phyloP scores from a whole-genome alignment of 768 basidiomycete species.

The Kwoniella sp. region DNA sequence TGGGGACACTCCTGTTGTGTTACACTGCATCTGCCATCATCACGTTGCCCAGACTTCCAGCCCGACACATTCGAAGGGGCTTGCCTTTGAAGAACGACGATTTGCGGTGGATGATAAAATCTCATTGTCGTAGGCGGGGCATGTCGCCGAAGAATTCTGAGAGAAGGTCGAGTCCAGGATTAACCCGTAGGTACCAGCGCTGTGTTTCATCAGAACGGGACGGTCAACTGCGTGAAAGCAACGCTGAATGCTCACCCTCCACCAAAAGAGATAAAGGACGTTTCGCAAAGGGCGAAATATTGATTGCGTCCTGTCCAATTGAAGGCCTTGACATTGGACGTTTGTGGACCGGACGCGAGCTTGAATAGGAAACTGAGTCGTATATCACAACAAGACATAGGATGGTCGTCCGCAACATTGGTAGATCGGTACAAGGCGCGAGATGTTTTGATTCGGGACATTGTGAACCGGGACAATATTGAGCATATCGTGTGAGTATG shows the following conservation, averaged over 20 bases:
- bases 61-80: slow-evolving; percentile 82
- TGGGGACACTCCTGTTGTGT: too few relatives aligned
- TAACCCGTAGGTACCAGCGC: slow-evolving; percentile 82
- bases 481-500: too few relatives aligned
- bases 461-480: too few relatives aligned
- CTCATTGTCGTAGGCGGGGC: slow-evolving; percentile 83
- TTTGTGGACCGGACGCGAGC: slow-evolving; percentile 5
- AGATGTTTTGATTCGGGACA: too few relatives aligned
- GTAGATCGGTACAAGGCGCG: too few relatives aligned
- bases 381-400: not conserved
- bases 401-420: not conserved
- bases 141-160: slow-evolving; percentile 76
- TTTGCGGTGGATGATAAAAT: slow-evolving; percentile 60
- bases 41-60: slow-evolving; percentile 74
- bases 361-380: slow-evolving; percentile 34
- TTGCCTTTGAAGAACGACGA: slow-evolving; percentile 54
- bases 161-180: slow-evolving; percentile 77
- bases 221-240: not conserved
- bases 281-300: slow-evolving; percentile 82
- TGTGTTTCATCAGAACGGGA: slow-evolving; percentile 42
- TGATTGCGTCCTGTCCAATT: slow-evolving; percentile 74
- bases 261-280: slow-evolving; percentile 76
- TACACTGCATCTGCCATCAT: too few relatives aligned
- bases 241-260: slow-evolving; percentile 64
- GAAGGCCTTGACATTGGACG: slow-evolving; percentile 11